phyloP scores from a whole-genome alignment of 345 rosid species.

The Camelina sativa region DNA sequence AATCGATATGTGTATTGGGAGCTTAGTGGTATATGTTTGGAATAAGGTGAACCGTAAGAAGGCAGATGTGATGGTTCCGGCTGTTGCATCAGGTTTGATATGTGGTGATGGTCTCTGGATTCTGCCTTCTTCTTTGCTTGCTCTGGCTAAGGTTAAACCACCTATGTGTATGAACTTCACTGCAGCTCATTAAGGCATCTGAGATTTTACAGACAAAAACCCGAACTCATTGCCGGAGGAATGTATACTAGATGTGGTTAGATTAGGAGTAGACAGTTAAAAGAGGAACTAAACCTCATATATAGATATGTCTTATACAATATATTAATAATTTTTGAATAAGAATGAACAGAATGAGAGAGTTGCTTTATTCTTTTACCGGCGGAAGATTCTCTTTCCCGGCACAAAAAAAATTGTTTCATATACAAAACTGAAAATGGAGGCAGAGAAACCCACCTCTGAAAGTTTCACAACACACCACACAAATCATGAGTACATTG shows the following conservation, averaged over 20 bases:
- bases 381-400: conserved; percentile 39
- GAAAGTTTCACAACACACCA: conserved; percentile 28
- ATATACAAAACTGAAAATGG: conserved; percentile 31
- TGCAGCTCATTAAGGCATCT: conserved; percentile 34
- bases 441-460: conserved; percentile 12
- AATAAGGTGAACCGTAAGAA: conserved; percentile 53
- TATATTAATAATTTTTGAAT: conserved; percentile 28
- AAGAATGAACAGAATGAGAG: conserved; percentile 8
- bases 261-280: conserved; percentile 36
- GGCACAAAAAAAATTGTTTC: conserved; percentile 10
- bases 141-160: conserved; percentile 68
- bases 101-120: conserved; percentile 97
- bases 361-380: conserved; percentile 23
- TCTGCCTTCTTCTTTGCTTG: conserved; percentile 79
- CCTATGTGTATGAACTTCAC: conserved; percentile 85
- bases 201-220: conserved; percentile 7
- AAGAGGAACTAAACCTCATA: not conserved
- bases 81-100: conserved; percentile 89
- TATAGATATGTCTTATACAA: not conserved
- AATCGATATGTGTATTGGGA: conserved; percentile 81
- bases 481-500: conserved; percentile 13
- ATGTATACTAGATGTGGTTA: conserved; percentile 31
- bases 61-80: conserved; percentile 76
- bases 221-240: conserved; percentile 1
- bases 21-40: conserved; percentile 65